Evolutionary conservation across 768 basidiomycete genomes (phyloP), one percentile per base, ranked within the genome.

Genomic region (Boletus vinaceobasis): DNA sequence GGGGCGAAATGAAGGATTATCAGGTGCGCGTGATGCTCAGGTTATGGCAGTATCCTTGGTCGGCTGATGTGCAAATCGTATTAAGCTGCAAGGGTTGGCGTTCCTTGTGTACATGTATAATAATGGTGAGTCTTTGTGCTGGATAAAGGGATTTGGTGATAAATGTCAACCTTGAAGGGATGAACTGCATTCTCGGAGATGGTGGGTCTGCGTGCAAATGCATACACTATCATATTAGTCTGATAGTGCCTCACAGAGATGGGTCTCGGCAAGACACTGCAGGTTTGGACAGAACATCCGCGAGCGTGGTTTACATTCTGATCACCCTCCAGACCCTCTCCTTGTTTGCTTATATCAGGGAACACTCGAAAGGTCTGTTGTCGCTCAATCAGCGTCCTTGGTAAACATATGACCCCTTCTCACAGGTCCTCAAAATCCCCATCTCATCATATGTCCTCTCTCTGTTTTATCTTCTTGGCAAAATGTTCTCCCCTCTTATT

Each of bases 171-270:
- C 5, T 3, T 19, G 19, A 57, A 83, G 81, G 82, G 15, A 80
- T 87, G 77, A 87, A 83, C 58, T 83, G 84, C 65, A 85, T 90
- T 53, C 74, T 90, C 1, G 88, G 85, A 29, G 88, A 90, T 58
- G 84, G 82, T 83, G 62, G 57, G 77, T 72, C 26, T 19, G 29
- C 27, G 11, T 29, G 7, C 26, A 42, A 38, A 26, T 9, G 36
- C 33, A 23, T 27, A 17, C 9, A 17, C 29, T 17, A 8, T 29
- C 15, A 7, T 32, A 6, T 17, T 1, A 9, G 32, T 52, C 54
- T 52, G 14, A 57, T 36, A 5, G 45, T 42, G 36, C 4, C 42
- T n/a, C 14, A 19, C 52, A 81, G 80, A 70, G 50, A 84, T 84
- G 82, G 83, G 83, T 59, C 76, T 86, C 5, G 84, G 84, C 7